Evolutionary conservation across 2,329 filamentous ascomycete genomes (phyloP), one percentile per base, ranked within the genome.

Genomic region (Lizonia empirigonia): DNA sequence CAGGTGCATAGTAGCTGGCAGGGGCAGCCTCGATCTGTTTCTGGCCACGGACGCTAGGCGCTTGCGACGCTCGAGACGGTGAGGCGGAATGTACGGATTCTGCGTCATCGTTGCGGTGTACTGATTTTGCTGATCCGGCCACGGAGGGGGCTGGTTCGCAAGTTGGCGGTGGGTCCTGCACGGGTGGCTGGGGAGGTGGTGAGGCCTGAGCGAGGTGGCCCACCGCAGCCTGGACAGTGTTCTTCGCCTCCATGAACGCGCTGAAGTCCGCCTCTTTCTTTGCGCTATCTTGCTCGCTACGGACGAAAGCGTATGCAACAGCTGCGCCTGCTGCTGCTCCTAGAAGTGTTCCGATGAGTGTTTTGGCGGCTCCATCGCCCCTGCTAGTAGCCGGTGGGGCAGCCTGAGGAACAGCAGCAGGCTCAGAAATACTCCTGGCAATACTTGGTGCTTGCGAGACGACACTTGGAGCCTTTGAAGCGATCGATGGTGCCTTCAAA

Each of bases 301-400:
- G 85, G 57, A 85, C 80, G 77, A 91, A 86, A 18, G 85, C 85
- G 73, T 94, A 96, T 8, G 89, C 87, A 32, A 89, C 78, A 8
- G 87, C 88, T 27, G 87, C 89, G 30, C 88, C 89, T 15, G 89
- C 89, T 13, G 89, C 90, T 24, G 88, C 89, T 34, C 90, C 90
- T 39, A 96, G 80, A 9, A 95, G 78, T 7, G 89, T 88, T 7
- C 90, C 89, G 36, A 94, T 80, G 33, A 92, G 80, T 16, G 84
- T 83, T 59, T 86, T 86, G 32, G 84, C 79, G 40, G 78, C 80
- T 30, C 83, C 74, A 4, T 82, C 73, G 37, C 78, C 69, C 38
- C 51, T 57, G 36, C 70, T 71, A 15, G 62, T 57, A 22, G 65
- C 58, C 33, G 66, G 55, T 37, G 66, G 54, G 20, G 59, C 45